These are phyloP conservation scores for Fusarium papillatum DNA, from an alignment of 2,329 filamentous ascomycete genomes.

Conservation along the genomic window DNA sequence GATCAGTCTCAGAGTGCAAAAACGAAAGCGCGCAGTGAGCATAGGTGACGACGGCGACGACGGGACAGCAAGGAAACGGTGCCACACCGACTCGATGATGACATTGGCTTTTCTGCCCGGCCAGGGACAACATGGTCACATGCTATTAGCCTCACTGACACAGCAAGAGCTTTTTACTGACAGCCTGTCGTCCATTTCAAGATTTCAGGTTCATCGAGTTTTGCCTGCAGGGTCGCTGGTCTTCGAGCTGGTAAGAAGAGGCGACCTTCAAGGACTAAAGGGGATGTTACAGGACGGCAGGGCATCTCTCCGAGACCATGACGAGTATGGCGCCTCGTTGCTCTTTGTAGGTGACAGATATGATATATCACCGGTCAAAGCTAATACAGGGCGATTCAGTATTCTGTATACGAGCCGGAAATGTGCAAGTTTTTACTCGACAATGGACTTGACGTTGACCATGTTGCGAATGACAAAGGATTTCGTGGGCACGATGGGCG, in stretches of 20 bases:
- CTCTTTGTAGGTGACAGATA: slow-evolving; percentile 22
- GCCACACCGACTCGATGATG: slow-evolving; percentile 7
- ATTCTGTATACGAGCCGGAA: slow-evolving; percentile 11
- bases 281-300: slow-evolving; percentile 19
- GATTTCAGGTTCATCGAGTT: slow-evolving; percentile 1
- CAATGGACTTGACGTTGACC: slow-evolving; percentile 16
- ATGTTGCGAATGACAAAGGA: not conserved
- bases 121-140: not conserved
- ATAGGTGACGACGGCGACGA: not conserved
- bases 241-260: slow-evolving; percentile 2
- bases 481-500: no score
- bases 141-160: slow-evolving; percentile 12
- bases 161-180: not conserved
- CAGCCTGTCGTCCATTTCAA: slow-evolving; percentile 1
- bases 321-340: slow-evolving; percentile 33
- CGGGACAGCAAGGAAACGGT: not conserved
- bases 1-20: not conserved
- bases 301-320: slow-evolving; percentile 37
- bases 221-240: not conserved
- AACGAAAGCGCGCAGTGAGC: not conserved
- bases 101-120: not conserved
- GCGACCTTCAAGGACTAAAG: not conserved
- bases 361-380: not conserved
- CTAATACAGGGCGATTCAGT: not conserved
- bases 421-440: slow-evolving; percentile 27